Evolutionary conservation across 805 yeast genomes (phyloP), one percentile per base, ranked within the genome.

Genomic region (Cephaloascus fragrans): DNA sequence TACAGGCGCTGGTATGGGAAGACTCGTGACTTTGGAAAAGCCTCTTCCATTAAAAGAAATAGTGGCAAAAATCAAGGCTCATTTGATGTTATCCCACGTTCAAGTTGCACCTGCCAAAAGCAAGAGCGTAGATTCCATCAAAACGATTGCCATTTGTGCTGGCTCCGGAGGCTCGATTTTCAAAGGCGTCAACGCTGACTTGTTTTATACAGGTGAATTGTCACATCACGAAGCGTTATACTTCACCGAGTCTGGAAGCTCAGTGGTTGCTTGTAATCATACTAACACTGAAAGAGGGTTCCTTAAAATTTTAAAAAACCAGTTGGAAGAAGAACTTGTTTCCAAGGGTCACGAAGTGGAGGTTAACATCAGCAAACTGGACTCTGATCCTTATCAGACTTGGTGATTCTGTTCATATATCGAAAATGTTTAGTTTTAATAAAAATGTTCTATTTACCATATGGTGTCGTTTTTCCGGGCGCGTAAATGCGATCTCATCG

Each of bases 281-380:
- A 75, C 95, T 16, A 90, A 90, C 55, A 86, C 96, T 0, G 98
- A 93, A 59, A 68, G 98, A 41, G 95, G 95, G 0, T 93, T 80
- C 52, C 62, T 93, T 44, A 47, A 51, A 18, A 69, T 61, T 1
- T 64, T 85, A 48, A 68, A 72, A 55, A 42, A 55, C 18, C 79
- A 75, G 51, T 64, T 86, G 41, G 41, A 39, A 19, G 39, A 46
- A 2, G 80, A 73, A 46, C 60, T 77, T 32, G 58, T 57, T 1
- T 57, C 49, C 16, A 34, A 35, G 3, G 41, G 37, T 32, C 10
- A 9, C 35, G 64, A 59, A 5, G 65, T 71, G 17, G 66, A 61
- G 2, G 61, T 80, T n/a, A 44, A 46, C 1, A 64, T 83, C 32
- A 73, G 88, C 48, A 47, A 57, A 37, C 54, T 60, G 1, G 95